Evolutionary conservation across 1,284 basidiomycete species (phyloP).

Genomic region (Marasmius oreades): DNA sequence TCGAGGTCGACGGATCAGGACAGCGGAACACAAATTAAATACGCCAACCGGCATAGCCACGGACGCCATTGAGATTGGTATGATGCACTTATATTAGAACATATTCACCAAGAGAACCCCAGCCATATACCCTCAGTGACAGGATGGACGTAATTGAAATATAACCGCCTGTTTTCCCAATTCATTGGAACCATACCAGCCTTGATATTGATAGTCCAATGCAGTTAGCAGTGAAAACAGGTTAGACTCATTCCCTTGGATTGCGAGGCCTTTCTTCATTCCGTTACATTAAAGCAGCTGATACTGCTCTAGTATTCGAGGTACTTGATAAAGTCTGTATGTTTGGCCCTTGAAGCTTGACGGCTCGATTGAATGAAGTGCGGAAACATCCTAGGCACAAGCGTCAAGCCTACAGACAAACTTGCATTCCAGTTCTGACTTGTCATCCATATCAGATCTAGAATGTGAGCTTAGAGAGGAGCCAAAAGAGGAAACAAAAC

Average conservation of each 20-base stretch:
- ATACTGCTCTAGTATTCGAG: too few relatives aligned
- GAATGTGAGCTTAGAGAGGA: neutral
- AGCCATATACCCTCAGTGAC: neutral
- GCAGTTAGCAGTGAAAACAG: conserved; percentile 17
- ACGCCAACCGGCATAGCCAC: conserved; percentile 10
- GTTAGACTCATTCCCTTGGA: conserved; percentile 54
- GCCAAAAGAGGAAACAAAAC: neutral
- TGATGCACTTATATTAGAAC: conserved; percentile 11
- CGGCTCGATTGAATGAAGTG: neutral
- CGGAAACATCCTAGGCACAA: conserved; percentile 6
- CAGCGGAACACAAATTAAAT: too few relatives aligned
- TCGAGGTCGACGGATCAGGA: too few relatives aligned
- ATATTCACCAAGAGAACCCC: neutral
- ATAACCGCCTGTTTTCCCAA: conserved; percentile 9
- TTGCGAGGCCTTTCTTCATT: conserved; percentile 59
- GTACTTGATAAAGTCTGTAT: conserved; percentile 26
- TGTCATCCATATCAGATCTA: conserved; percentile 4
- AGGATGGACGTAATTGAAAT: neutral
- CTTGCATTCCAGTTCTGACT: conserved; percentile 7
- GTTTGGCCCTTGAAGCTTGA: neutral
- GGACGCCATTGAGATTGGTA: conserved; percentile 9
- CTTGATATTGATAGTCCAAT: too few relatives aligned
- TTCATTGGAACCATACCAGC: conserved; percentile 12
- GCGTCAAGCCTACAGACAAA: conserved; percentile 6
- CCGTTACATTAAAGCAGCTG: conserved; percentile 52